Base-by-base conservation (phyloP, 805 yeast species). In the Myxozyma udenii region DNA sequence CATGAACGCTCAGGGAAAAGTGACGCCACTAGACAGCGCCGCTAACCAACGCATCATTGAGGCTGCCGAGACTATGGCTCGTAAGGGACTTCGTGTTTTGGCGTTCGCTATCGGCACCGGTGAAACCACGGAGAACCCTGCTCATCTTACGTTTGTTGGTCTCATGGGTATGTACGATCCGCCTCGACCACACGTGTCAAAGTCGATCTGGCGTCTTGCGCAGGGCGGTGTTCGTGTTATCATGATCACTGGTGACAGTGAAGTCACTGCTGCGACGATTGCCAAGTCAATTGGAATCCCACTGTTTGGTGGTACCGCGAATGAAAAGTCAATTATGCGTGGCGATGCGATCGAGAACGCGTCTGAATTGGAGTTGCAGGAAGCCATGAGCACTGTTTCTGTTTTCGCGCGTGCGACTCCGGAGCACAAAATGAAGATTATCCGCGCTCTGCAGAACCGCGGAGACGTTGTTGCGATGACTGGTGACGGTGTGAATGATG, bases 401-500 rank as follows among this genome's bases (percentile, higher is more conserved):
- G 95, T 91, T 30, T 83, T 90, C 75, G 96, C 97, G 4, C 81
- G 97, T 73, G 89, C 96, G 6, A 84, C 96, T 1, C 97, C 97
- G 0, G 95, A 89, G 66, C 96, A 90, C 69, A 90, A 90, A 66
- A 84, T 90, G 56, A 78, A 85, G 54, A 90, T 90, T 68, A 95
- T 90, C 30, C 81, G 85, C 64, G 96, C 96, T 0, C 75, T 90
- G 58, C 95, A 90, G 68, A 78, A 93, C 89, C 79, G 95, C 66
- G 96, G 96, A 46, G 95, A 91, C 68, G 83, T 91, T 57, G 98
- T 91, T 46, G 98, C 97, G 22, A 90, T 91, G 96, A 90, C 98
- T n/a, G 98, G 98, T 62, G 98, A 90, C 71, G 98, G 98, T 71
- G 96, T 91, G 12, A 90, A 90, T 68, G 98, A 90, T 74, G 98